These are phyloP conservation scores for Alternaria arborescens DNA, from an alignment of 2,329 filamentous ascomycete genomes.

Conservation along the genomic window DNA sequence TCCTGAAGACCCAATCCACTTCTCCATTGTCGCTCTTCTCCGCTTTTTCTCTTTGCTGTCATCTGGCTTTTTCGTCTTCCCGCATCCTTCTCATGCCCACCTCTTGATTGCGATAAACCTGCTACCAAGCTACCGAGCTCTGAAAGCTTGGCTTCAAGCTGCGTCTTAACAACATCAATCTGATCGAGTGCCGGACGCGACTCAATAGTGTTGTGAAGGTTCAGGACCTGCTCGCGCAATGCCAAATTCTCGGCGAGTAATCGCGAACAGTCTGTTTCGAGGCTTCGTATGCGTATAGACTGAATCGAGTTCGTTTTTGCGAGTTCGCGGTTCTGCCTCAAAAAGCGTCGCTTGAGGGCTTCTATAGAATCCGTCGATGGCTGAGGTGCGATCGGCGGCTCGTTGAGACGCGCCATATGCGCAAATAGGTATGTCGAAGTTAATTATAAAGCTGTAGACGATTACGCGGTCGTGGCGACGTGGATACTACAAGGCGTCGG, in stretches of 20 bases:
- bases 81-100: slow-evolving; percentile 22
- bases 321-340: slow-evolving; percentile 85
- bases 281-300: slow-evolving; percentile 76
- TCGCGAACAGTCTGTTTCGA: slow-evolving; percentile 78
- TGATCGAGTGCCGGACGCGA: slow-evolving; percentile 70
- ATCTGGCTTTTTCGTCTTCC: slow-evolving; percentile 59
- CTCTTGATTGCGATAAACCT: slow-evolving; percentile 63
- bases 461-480: slow-evolving; percentile 18
- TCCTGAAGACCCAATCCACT: slow-evolving; percentile 55
- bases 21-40: slow-evolving; percentile 65
- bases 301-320: slow-evolving; percentile 79
- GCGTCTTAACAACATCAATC: slow-evolving; percentile 72
- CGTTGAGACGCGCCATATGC: slow-evolving; percentile 83
- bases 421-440: slow-evolving; percentile 48
- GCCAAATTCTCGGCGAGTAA: slow-evolving; percentile 82
- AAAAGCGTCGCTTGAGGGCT: slow-evolving; percentile 74
- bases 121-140: slow-evolving; percentile 75
- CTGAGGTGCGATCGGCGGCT: slow-evolving; percentile 62
- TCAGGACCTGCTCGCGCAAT: slow-evolving; percentile 74
- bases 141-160: slow-evolving; percentile 75
- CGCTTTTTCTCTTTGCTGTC: slow-evolving; percentile 56
- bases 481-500: slow-evolving; percentile 2
- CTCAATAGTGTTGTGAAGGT: slow-evolving; percentile 72
- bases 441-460: slow-evolving; percentile 38
- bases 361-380: slow-evolving; percentile 73